Evolutionary conservation across 2,329 filamentous ascomycete genomes (phyloP), one percentile per base, ranked within the genome.

Genomic region (Cyphellophora attinorum): DNA sequence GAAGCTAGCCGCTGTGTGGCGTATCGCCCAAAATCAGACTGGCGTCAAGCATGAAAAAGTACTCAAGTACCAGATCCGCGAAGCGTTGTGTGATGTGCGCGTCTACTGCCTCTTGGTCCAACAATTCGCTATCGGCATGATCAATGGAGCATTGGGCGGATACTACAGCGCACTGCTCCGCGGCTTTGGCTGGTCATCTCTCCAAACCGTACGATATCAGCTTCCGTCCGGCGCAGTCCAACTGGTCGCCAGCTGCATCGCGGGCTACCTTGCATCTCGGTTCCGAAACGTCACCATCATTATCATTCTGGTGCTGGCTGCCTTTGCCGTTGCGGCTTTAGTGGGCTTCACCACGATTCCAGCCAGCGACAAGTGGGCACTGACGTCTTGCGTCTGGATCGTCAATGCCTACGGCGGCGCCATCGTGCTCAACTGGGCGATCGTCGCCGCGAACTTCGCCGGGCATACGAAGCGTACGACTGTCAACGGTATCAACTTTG

Each of bases 21-120:
- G 68, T 64, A 0, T 69, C 70, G 0, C 68, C 75, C 41, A 58
- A 76, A 1, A 70, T 71, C 0, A 76, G 76, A 37, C 64, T 68
- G 0, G 72, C 70, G 1, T 48, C 75, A 18, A 75, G 72, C 0
- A 35, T 60, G 53, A 67, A 69, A 44, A 55, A 16, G 50, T 61
- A 34, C 53, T 58, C 27, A 47, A 50, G 5, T 39, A 41, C 6
- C 57, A 60, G 32, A 58, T 59, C 1, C 31, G 58, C 4, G 64
- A 67, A 41, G 59, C 60, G 0, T 13, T 60, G 0, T 39, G 57
- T 3, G 64, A 68, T 34, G 31, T 59, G 33, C 55, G 55, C 27
- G 51, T 55, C 0, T 51, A 62, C 31, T 59, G 58, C 19, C 53
- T 64, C 4, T 47, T 57, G 14, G 49, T 60, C 6, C 60, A 64